Evolutionary conservation across 352 stramenopile species (phyloP), one percentile per base, ranked within the genome.

Genomic region (Pythium phragmiticola): DNA sequence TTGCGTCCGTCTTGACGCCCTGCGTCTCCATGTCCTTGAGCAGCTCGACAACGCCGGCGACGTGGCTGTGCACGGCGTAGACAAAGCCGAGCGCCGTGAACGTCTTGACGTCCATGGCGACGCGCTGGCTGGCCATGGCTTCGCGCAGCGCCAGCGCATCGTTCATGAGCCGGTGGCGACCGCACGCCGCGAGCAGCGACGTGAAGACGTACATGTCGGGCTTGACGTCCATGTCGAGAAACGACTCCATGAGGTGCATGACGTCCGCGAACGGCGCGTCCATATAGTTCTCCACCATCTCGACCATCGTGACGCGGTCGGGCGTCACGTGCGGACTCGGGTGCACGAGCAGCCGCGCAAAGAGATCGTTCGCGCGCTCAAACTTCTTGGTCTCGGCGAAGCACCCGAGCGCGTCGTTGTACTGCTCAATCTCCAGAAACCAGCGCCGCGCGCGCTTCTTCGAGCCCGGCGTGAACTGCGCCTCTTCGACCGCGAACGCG

Each of bases 191-290:
- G 12, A 91, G 67, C 9, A 93, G 63, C 30, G 82, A 91, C 26
- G 84, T 93, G 33, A 87, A 93, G 17, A 93, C 84, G 33, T 90
- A 78, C 39, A 87, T 70, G 46, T 88, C 88, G 11, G 82, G 81
- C 5, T 51, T 52, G 37, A 93, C 21, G 1, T 77, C 65, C 56
- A 76, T 74, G 37, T 89, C 76, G 7, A 93, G 69, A 53, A 93
- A 90, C 16, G 77, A 52, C 46, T 91, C 77, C 79, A 93, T 87
- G 41, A 91, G 70, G 30, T 76, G 47, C 56, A 89, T 90, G 46
- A 93, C 57, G 12, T 93, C 80, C 12, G 75, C 66, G 36, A 90
- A 78, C 13, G 84, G 68, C 17, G 77, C 77, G 3, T 86, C 67
- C 21, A 75, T 71, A 51, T 93, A 77, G 42, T 79, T 90, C 55